phyloP scores from a whole-genome alignment of 768 basidiomycete genomes.

The Sporobolomyces pararoseus region DNA sequence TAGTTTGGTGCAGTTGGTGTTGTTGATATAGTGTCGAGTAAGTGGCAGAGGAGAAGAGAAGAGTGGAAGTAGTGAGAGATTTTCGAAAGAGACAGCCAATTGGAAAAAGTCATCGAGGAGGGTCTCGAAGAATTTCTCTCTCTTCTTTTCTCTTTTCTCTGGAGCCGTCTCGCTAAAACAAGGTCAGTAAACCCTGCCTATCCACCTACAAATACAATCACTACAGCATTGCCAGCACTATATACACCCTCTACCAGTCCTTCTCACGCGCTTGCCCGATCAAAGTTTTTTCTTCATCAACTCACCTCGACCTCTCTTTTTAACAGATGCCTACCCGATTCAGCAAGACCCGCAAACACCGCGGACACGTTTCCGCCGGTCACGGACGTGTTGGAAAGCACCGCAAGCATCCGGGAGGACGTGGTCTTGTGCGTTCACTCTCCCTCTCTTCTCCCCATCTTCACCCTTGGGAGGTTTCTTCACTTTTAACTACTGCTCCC shows the following conservation, averaged over 20 bases:
- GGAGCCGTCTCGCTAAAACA: conserved; percentile 23
- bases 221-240: not conserved
- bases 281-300: not conserved
- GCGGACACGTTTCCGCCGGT: conserved; percentile 98
- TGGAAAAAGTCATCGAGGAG: not conserved
- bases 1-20: not conserved
- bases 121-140: too few relatives aligned
- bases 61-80: not conserved
- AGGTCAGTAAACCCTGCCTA: not conserved
- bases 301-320: too few relatives aligned
- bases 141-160: conserved; percentile 8
- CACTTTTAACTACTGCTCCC: not conserved
- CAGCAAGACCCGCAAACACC: conserved; percentile 97
- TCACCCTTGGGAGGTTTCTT: not conserved
- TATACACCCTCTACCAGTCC: not conserved
- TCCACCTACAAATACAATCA: not conserved
- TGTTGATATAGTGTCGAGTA: not conserved
- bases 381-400: conserved; percentile 99
- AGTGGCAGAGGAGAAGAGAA: not conserved
- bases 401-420: conserved; percentile 98
- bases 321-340: conserved; percentile 82
- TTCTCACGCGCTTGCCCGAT: not conserved
- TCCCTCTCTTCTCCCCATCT: not conserved
- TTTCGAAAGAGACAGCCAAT: not conserved
- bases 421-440: conserved; percentile 68